Evolutionary conservation across 257 asterid species (phyloP).

Genomic region (Verbascum thapsus): DNA sequence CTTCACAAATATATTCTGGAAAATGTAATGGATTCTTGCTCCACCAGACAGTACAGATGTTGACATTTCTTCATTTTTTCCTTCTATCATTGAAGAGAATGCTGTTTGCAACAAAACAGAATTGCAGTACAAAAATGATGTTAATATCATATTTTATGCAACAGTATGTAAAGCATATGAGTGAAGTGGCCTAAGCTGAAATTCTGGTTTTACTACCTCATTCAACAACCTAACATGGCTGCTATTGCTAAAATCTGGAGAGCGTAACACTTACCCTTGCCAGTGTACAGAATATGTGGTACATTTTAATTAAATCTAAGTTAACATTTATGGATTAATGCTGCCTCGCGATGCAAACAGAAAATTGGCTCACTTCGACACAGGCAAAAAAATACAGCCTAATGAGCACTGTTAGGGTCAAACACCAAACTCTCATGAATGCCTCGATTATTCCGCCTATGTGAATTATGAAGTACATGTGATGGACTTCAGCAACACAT

Average conservation of each 20-base stretch:
- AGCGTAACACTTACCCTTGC: background rate
- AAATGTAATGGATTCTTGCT: conserved; percentile 95
- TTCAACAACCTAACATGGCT: conserved; percentile 12
- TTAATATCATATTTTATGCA: background rate
- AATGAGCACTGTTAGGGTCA: conserved; percentile 3
- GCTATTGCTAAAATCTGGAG: conserved; percentile 14
- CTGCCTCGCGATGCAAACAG: background rate
- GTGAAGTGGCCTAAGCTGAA: background rate
- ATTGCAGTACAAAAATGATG: conserved; percentile 2
- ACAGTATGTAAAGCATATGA: background rate
- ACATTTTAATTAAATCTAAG: background rate
- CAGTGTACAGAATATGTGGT: background rate
- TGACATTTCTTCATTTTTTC: conserved; percentile 89
- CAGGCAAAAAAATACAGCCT: background rate
- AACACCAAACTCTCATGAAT: background rate
- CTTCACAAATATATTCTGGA: conserved; percentile 85
- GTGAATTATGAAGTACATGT: background rate
- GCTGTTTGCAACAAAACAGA: conserved; percentile 54
- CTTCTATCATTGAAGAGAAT: conserved; percentile 89
- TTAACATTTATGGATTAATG: background rate
- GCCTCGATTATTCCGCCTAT: background rate
- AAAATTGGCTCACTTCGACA: conserved; percentile 2
- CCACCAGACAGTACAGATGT: conserved; percentile 96
- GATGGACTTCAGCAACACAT: conserved; percentile 11
- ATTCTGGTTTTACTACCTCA: background rate